Evolutionary conservation across 108 stramenopile species (phyloP).

Genomic region (Nannochloropsis gaditana): DNA sequence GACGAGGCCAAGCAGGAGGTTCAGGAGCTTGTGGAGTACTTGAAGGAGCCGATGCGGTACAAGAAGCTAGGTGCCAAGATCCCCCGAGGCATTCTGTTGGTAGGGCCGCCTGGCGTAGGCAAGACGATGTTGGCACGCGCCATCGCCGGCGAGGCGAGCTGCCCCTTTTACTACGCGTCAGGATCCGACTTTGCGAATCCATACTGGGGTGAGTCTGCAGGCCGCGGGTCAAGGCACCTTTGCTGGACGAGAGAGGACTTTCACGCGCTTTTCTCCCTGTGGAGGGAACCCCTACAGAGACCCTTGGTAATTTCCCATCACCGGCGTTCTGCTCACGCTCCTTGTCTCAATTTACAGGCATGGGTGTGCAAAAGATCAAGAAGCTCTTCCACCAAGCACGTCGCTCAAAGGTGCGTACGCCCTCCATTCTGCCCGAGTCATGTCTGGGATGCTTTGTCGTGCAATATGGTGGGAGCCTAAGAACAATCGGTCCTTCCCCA

Average conservation of each 20-base stretch:
- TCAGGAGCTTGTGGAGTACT: constrained; percentile 89
- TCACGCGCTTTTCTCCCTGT: too few species aligned
- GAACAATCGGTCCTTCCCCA: not conserved
- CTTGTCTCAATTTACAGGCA: not conserved
- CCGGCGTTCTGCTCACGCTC: not conserved
- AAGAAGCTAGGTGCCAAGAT: constrained; percentile 91
- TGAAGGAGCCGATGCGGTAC: constrained; percentile 64
- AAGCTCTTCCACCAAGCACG: constrained; percentile 10
- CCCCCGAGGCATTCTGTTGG: constrained; percentile 84
- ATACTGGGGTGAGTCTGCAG: not conserved
- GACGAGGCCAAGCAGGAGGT: constrained; percentile 94
- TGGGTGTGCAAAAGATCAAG: constrained; percentile 10
- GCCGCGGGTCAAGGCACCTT: too few species aligned
- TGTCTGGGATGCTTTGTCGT: too few species aligned
- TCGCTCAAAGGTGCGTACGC: not conserved
- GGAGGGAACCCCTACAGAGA: too few species aligned
- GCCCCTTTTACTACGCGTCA: constrained; percentile 88
- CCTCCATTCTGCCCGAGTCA: too few species aligned
- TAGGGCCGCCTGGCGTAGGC: constrained; percentile 90
- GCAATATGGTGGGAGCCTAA: too few species aligned
- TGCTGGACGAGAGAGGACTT: too few species aligned
- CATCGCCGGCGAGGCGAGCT: constrained; percentile 95
- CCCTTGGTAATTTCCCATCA: too few species aligned
- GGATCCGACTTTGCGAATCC: constrained; percentile 53
- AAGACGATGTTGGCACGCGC: constrained; percentile 96